Conservation (phyloP, 768 basidiomycete species). For the Lactarius sp. region DNA sequence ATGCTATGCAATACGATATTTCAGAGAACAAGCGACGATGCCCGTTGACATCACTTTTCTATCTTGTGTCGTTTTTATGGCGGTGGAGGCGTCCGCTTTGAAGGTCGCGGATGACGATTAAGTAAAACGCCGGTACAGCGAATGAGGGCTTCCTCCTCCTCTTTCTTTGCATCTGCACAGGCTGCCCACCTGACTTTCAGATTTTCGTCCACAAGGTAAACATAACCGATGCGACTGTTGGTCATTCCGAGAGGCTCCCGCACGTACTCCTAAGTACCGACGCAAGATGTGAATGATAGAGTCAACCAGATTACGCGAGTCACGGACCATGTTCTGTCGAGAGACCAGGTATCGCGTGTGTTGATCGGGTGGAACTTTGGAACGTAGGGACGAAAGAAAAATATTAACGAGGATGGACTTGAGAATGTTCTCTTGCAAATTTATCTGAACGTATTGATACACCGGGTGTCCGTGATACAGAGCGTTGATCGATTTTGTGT, state of each 20-base stretch:
- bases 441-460: conserved; percentile 79
- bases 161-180: conserved; percentile 73
- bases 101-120: conserved; percentile 44
- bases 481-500: conserved; percentile 51
- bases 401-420: conserved; percentile 87
- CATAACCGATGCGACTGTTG: conserved; percentile 88
- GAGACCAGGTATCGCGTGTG: conserved; percentile 77
- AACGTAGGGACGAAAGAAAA: conserved; percentile 71
- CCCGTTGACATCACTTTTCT: no score
- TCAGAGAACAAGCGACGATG: not conserved
- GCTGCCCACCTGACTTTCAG: conserved; percentile 89
- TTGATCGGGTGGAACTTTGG: conserved; percentile 54
- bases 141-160: conserved; percentile 66
- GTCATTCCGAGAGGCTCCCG: conserved; percentile 82
- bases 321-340: conserved; percentile 68
- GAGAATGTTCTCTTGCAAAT: conserved; percentile 90
- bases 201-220: conserved; percentile 85
- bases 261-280: conserved; percentile 42
- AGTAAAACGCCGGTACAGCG: conserved; percentile 66
- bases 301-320: conserved; percentile 2
- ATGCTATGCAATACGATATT: not conserved
- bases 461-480: conserved; percentile 50
- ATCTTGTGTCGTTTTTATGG: not conserved
- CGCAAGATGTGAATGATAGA: not conserved
- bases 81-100: not conserved